Conservation (phyloP, 352 stramenopile genomes). For the Hyaloperonospora arabidopsidis region DNA sequence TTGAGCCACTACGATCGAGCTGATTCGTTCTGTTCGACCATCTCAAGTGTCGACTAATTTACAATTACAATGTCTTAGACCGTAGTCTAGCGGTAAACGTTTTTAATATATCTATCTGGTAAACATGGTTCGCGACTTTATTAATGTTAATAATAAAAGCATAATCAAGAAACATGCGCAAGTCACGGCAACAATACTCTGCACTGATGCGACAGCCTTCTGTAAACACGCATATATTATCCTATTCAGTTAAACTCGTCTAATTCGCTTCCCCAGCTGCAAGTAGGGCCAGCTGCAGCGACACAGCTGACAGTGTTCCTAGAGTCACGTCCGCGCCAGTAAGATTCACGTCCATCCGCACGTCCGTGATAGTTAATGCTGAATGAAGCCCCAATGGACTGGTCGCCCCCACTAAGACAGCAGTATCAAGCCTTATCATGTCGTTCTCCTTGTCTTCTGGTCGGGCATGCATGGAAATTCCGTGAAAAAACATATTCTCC, state of each 20-base stretch:
- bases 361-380: conserved; percentile 42
- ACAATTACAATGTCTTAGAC: too few relatives aligned
- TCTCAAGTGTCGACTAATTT: conserved; percentile 21
- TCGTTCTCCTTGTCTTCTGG: conserved; percentile 38
- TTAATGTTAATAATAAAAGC: too few relatives aligned
- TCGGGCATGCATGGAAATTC: conserved; percentile 44
- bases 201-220: too few relatives aligned
- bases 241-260: too few relatives aligned
- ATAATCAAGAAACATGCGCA: too few relatives aligned
- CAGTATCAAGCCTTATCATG: conserved; percentile 37
- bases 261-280: conserved; percentile 44
- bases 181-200: too few relatives aligned
- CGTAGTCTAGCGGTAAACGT: too few relatives aligned
- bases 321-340: conserved; percentile 32
- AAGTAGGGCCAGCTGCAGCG: conserved; percentile 50
- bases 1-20: conserved; percentile 7
- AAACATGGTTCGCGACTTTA: too few relatives aligned
- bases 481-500: conserved; percentile 55
- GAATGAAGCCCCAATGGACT: conserved; percentile 60
- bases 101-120: too few relatives aligned
- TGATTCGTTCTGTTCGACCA: conserved; percentile 31
- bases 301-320: conserved; percentile 40
- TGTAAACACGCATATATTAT: too few relatives aligned
- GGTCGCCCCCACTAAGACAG: conserved; percentile 53
- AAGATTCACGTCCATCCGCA: conserved; percentile 56